phyloP scores from a whole-genome alignment of 441 rosid species.

The Breynia disticha region DNA sequence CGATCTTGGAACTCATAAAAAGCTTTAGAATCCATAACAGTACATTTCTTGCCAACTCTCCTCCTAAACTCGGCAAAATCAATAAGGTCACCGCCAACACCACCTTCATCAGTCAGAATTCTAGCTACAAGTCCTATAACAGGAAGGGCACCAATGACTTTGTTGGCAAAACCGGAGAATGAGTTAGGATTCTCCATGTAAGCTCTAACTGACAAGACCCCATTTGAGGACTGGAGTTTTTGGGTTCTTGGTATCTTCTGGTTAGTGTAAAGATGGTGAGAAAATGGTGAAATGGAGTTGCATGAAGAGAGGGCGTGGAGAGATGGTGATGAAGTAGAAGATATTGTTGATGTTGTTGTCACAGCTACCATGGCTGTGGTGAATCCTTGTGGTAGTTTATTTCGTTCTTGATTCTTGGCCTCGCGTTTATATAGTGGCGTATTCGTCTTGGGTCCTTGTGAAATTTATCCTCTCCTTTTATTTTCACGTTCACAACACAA shows the following conservation, averaged over 20 bases:
- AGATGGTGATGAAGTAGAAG: slow-evolving; percentile 14
- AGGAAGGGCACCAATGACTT: slow-evolving; percentile 80
- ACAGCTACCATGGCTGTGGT: slow-evolving; percentile 38
- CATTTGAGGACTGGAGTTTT: slow-evolving; percentile 19
- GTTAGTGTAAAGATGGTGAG: slow-evolving; percentile 22
- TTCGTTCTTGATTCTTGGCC: not conserved
- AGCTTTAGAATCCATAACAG: slow-evolving; percentile 64
- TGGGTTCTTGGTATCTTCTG: slow-evolving; percentile 14
- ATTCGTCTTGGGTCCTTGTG: too few relatives aligned
- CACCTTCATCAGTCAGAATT: slow-evolving; percentile 81
- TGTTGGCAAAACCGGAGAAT: slow-evolving; percentile 57
- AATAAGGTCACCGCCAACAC: slow-evolving; percentile 69
- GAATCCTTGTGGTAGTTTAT: not conserved
- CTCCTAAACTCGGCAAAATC: slow-evolving; percentile 96
- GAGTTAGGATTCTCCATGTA: slow-evolving; percentile 79
- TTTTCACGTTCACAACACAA: too few relatives aligned
- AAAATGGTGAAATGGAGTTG: slow-evolving; percentile 33
- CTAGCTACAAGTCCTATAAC: slow-evolving; percentile 81
- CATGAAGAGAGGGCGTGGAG: slow-evolving; percentile 30
- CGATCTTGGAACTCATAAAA: slow-evolving; percentile 84
- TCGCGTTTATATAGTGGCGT: not conserved
- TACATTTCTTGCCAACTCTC: slow-evolving; percentile 78
- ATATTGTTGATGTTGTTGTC: slow-evolving; percentile 20
- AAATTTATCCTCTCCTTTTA: too few relatives aligned
- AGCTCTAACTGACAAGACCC: slow-evolving; percentile 38